Percentiles rank a stretch among this genome's conserved stretches.
phyloP scores from a whole-genome alignment of 306 rosid genomes.

The Casuarina cunninghamiana region DNA sequence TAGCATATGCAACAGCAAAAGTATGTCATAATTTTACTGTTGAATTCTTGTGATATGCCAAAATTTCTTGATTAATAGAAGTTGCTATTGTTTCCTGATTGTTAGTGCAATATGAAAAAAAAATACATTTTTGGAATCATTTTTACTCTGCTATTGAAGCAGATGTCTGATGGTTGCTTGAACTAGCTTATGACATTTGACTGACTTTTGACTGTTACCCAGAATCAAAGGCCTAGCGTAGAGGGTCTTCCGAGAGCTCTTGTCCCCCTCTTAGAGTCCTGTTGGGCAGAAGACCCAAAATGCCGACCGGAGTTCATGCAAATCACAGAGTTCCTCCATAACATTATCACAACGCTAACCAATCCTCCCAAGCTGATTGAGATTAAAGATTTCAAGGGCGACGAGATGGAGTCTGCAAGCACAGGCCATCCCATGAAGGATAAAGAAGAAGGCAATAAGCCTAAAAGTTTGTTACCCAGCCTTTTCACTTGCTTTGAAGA shows the following conservation, averaged over 20 bases:
- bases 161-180: background rate
- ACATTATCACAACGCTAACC: constrained; percentile 1
- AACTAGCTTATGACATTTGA: constrained; percentile 6
- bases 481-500: constrained; percentile 20
- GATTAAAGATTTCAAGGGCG: constrained; percentile 19
- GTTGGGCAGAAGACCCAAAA: constrained; percentile 62
- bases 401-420: background rate
- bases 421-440: background rate
- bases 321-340: constrained; percentile 31
- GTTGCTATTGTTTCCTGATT: background rate
- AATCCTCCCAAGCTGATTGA: constrained; percentile 14
- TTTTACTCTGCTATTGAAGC: background rate
- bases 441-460: constrained; percentile 6
- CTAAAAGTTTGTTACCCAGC: constrained; percentile 8
- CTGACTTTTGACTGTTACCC: constrained; percentile 8
- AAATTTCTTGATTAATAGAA: background rate
- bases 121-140: background rate
- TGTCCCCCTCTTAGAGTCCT: constrained; percentile 49
- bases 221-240: constrained; percentile 54
- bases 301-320: constrained; percentile 54
- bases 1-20: constrained; percentile 59
- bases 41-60: background rate
- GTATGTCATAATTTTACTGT: constrained; percentile 27
- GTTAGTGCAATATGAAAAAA: background rate
- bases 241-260: constrained; percentile 44